These are phyloP conservation scores for Gossypium anomalum DNA, from an alignment of 345 rosid species.

Conservation along the genomic window DNA sequence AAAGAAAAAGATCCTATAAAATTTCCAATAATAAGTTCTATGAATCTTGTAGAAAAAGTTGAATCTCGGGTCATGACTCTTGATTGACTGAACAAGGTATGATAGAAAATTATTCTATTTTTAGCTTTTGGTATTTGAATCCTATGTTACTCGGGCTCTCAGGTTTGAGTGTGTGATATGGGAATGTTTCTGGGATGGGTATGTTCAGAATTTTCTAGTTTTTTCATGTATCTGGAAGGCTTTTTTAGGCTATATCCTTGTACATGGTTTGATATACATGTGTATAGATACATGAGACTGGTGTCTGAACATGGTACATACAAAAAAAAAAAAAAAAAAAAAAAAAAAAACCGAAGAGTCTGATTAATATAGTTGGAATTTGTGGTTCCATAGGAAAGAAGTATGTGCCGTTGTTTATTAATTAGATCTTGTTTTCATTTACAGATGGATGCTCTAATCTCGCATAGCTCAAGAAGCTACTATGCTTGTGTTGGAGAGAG, in stretches of 20 bases:
- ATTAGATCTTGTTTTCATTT: slow-evolving; percentile 6
- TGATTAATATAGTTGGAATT: background rate
- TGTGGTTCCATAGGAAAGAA: background rate
- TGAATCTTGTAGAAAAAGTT: background rate
- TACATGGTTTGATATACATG: background rate
- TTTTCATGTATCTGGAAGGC: background rate
- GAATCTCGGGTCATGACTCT: background rate
- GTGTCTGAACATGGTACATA: background rate
- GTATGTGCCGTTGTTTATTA: background rate
- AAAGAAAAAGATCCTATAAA: background rate
- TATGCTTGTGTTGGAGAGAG: slow-evolving; percentile 99
- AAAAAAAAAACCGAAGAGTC: background rate
- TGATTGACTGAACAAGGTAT: background rate
- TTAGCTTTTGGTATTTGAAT: background rate
- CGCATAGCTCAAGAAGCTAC: slow-evolving; percentile 80
- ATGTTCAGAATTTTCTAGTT: background rate
- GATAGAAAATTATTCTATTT: background rate
- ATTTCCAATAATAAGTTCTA: background rate
- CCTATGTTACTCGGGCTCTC: background rate
- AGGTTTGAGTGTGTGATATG: background rate
- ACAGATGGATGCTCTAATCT: slow-evolving; percentile 92
- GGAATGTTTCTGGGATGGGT: background rate
- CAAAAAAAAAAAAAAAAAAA: background rate
- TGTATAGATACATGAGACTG: background rate
- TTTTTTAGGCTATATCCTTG: background rate